Percentiles rank a stretch among this genome's conserved stretches.
Evolutionary conservation across 2,329 filamentous ascomycete species (phyloP).

Genomic region (Endoconidiophora polonica): DNA sequence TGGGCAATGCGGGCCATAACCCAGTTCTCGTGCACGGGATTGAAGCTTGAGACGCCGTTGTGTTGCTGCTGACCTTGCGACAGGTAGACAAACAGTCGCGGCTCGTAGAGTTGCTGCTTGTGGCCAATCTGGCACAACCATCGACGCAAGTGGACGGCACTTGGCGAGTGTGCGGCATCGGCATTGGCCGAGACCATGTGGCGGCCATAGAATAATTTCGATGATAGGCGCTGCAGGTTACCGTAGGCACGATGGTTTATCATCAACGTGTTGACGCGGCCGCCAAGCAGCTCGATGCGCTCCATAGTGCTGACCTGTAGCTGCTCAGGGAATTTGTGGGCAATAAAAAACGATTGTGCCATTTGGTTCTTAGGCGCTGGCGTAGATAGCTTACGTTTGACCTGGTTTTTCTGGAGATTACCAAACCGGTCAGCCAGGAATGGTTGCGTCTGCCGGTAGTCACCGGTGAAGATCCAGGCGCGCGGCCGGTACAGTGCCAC

Average conservation of each 20-base stretch:
- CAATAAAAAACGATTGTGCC: constrained; percentile 9
- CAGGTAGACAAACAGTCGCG: constrained; percentile 23
- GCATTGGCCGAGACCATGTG: constrained; percentile 23
- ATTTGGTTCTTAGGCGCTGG: neutral
- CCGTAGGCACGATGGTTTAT: constrained; percentile 24
- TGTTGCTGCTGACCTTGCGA: constrained; percentile 17
- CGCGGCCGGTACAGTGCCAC: constrained; percentile 26
- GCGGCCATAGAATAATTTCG: constrained; percentile 25
- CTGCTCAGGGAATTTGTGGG: constrained; percentile 18
- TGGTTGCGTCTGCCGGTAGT: constrained; percentile 28
- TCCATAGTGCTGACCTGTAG: constrained; percentile 24
- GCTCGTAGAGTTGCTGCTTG: constrained; percentile 17
- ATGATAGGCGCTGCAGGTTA: constrained; percentile 25
- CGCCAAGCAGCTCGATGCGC: constrained; percentile 20
- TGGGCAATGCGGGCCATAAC: constrained; percentile 20
- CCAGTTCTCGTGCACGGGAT: constrained; percentile 24
- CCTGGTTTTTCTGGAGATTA: neutral
- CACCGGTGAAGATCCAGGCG: constrained; percentile 30
- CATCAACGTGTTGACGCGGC: constrained; percentile 20
- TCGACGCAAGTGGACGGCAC: constrained; percentile 17
- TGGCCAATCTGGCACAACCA: constrained; percentile 19
- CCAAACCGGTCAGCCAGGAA: constrained; percentile 21
- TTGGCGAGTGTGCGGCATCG: constrained; percentile 16
- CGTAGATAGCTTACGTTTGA: neutral
- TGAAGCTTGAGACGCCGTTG: constrained; percentile 24